Conservation (phyloP, 129 eudicot species). For the Gnaphalium uliginosum region DNA sequence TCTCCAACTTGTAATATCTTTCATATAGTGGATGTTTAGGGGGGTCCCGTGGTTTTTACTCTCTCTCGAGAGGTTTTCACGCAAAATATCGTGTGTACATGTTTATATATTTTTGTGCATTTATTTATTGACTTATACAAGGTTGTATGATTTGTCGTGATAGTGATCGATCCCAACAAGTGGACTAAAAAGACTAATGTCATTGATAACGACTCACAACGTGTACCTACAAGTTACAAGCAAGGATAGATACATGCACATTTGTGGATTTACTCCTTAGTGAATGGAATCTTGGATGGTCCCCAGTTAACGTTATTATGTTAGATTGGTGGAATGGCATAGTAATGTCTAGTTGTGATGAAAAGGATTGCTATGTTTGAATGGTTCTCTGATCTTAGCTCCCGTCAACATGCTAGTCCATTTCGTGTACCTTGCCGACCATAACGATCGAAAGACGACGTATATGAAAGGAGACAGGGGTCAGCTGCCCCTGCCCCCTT, state of each 20-base stretch:
- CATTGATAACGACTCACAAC: neutral
- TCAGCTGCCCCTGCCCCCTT: no score
- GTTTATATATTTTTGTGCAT: no score
- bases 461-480: no score
- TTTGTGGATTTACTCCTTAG: neutral
- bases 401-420: neutral
- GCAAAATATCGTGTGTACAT: no score
- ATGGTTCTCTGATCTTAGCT: neutral
- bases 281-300: neutral
- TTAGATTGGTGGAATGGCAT: neutral
- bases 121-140: no score
- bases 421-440: neutral
- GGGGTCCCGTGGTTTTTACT: no score
- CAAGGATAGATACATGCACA: neutral
- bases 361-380: neutral
- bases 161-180: no score
- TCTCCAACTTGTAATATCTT: no score
- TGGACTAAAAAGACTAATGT: neutral
- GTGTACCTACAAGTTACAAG: neutral
- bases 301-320: neutral
- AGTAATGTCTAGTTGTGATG: neutral
- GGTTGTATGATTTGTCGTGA: no score
- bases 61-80: no score
- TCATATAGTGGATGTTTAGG: no score
- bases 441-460: no score